Percentiles rank a stretch among this genome's conserved stretches.
These are phyloP conservation scores for Cutaneotrichosporon sp. DNA, from an alignment of 1,284 basidiomycete species.

Conservation along the genomic window DNA sequence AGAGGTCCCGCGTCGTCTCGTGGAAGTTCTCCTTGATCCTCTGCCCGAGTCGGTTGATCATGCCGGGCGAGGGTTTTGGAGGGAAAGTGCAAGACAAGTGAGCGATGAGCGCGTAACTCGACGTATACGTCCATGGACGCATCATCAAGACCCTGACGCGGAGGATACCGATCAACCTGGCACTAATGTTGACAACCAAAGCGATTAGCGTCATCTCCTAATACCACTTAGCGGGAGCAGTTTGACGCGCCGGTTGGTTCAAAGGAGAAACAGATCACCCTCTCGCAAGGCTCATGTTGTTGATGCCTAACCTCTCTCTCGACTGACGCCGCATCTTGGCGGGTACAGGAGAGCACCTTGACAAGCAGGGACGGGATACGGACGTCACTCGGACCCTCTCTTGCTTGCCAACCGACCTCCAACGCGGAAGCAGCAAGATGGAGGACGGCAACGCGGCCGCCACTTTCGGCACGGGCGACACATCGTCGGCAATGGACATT, in stretches of 20 bases:
- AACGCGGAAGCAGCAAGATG: neutral
- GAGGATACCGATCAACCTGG: neutral
- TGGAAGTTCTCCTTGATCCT: slow-evolving; percentile 49
- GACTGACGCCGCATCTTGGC: no score
- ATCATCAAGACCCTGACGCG: neutral
- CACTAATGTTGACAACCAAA: no score
- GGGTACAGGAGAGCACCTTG: neutral
- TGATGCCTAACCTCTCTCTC: no score
- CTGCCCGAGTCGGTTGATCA: slow-evolving; percentile 45
- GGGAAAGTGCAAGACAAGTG: neutral
- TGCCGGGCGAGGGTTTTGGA: slow-evolving; percentile 6
- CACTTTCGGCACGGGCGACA: slow-evolving; percentile 4
- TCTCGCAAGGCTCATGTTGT: neutral
- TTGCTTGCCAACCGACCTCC: neutral
- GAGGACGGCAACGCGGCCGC: neutral
- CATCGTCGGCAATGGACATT: slow-evolving; percentile 24
- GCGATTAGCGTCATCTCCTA: no score
- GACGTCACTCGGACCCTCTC: neutral
- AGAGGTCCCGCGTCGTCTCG: slow-evolving; percentile 47
- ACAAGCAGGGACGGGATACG: neutral
- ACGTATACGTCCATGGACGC: no score
- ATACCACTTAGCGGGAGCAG: neutral
- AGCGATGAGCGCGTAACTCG: no score
- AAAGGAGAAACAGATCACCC: no score
- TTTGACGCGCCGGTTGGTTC: neutral